Evolutionary conservation across 1,284 basidiomycete genomes (phyloP), one percentile per base, ranked within the genome.

Genomic region (Phellinidium pouzarii): DNA sequence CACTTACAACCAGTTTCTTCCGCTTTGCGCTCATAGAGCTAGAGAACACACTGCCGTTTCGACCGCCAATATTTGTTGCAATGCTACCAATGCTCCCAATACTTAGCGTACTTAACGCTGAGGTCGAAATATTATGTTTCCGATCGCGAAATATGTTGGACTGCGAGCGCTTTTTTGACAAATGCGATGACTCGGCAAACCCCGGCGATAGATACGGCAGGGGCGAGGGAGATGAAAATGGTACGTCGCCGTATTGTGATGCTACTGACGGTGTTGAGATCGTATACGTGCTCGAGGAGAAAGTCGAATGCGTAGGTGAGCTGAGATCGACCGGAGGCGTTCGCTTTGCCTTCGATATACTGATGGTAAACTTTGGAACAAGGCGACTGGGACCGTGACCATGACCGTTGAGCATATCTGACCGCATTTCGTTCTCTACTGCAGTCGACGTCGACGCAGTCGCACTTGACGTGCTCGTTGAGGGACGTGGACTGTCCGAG

Each of bases 1-100:
- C 71, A 54, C 67, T 69, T 50, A 72, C 64, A 40, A 71, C 64
- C 25, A 72, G 62, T 55, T 67, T 70, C 43, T 57, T 57, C 25
- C 48, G 43, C 29, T 45, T 49, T 37, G 37, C 46, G 23, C 27
- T 41, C 11, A 52, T 19, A 26, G 50, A 26, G 34, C 37, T 38
- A 31, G 47, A 26, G 29, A 55, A 47, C 22, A 55, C 50, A 42
- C 37, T 52, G 17, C 29, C 34, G 25, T 40, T 46, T 17, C 50
- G 48, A 8, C 48, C 53, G 17, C 37, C 45, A 20, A 52, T 52
- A 29, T 38, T 52, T 14, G 48, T 49, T 3, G 53, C 48, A 22
- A 51, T 23, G 19, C 48, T 55, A 9, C 53, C 53, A 43, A 55
- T 51, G 44, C 53, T 55, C 14, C 48, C 49, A 22, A 55, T 55